These are phyloP conservation scores for Neonectria coccinea DNA, from an alignment of 2,329 filamentous ascomycete species.

Conservation along the genomic window DNA sequence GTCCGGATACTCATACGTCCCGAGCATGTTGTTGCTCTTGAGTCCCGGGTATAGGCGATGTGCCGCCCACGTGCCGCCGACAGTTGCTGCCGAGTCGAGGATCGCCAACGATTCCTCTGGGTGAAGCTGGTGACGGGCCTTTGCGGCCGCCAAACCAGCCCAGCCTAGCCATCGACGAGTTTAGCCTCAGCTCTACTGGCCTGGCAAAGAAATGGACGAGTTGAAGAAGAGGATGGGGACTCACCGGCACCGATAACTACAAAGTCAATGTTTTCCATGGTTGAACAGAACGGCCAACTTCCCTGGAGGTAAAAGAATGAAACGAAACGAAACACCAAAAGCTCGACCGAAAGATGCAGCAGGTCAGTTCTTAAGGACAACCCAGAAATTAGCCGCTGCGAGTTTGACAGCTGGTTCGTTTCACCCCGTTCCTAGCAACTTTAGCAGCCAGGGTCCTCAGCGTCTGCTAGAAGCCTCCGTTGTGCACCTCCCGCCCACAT, in stretches of 20 bases:
- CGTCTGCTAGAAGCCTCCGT: slow-evolving; percentile 12
- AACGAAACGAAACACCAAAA: slow-evolving; percentile 1
- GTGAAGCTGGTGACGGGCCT: slow-evolving; percentile 70
- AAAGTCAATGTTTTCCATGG: slow-evolving; percentile 59
- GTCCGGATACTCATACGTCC: slow-evolving; percentile 79
- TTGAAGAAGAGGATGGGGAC: slow-evolving; percentile 32
- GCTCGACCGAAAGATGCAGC: slow-evolving; percentile 11
- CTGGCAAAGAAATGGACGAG: not conserved
- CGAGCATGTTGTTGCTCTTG: slow-evolving; percentile 79
- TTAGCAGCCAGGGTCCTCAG: slow-evolving; percentile 1
- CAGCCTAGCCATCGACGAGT: slow-evolving; percentile 39
- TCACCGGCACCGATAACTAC: slow-evolving; percentile 67
- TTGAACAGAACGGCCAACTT: slow-evolving; percentile 5
- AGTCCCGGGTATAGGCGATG: slow-evolving; percentile 76
- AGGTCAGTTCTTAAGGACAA: slow-evolving; percentile 20
- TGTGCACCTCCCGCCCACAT: not conserved
- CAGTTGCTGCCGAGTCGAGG: slow-evolving; percentile 66
- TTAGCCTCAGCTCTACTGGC: slow-evolving; percentile 2
- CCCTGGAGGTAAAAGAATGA: not conserved
- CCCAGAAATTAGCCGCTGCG: not conserved
- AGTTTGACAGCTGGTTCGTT: slow-evolving; percentile 7
- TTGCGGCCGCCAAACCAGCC: slow-evolving; percentile 70
- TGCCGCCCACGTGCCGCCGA: slow-evolving; percentile 78
- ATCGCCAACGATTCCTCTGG: slow-evolving; percentile 67
- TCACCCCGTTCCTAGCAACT: slow-evolving; percentile 11